A percentile compares a stretch with the other conserved stretches of the same genome.
phyloP scores from a whole-genome alignment of 2,329 filamentous ascomycete genomes.

The Massarina eburnea region DNA sequence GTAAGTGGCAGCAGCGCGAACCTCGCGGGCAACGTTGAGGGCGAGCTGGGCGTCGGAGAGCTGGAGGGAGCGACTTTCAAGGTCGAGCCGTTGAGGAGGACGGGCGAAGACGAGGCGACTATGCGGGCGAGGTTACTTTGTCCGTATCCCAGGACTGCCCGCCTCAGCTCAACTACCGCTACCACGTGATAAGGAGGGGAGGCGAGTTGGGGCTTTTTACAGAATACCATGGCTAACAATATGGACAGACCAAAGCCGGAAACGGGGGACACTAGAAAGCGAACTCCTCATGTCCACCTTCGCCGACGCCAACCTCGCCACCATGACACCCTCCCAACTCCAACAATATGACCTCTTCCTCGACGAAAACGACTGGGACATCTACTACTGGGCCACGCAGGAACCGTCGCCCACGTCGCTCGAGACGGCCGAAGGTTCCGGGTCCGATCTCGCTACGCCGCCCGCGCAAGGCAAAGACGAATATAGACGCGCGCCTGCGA shows the following conservation, averaged over 20 bases:
- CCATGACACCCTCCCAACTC: slow-evolving; percentile 74
- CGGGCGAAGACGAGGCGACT: slow-evolving; percentile 80
- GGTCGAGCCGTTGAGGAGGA: slow-evolving; percentile 83
- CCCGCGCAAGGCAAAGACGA: slow-evolving; percentile 50
- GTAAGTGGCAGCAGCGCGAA: slow-evolving; percentile 30
- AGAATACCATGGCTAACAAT: slow-evolving; percentile 10
- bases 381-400: slow-evolving; percentile 99
- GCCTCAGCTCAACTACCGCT: slow-evolving; percentile 3
- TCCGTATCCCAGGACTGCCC: slow-evolving; percentile 40
- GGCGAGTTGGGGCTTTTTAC: not conserved
- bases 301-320: slow-evolving; percentile 73
- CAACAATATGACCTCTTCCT: slow-evolving; percentile 87
- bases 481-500: slow-evolving; percentile 56
- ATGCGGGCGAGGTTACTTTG: slow-evolving; percentile 85
- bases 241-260: slow-evolving; percentile 83
- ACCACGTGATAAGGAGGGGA: not conserved
- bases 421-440: slow-evolving; percentile 57
- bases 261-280: slow-evolving; percentile 92
- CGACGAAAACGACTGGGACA: slow-evolving; percentile 99
- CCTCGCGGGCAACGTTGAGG: slow-evolving; percentile 34
- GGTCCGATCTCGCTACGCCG: slow-evolving; percentile 46
- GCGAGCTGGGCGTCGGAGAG: slow-evolving; percentile 78
- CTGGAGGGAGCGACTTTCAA: slow-evolving; percentile 83
- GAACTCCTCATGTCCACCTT: slow-evolving; percentile 97
- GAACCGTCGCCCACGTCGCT: slow-evolving; percentile 64